Evolutionary conservation across 805 yeast species (phyloP), one percentile per base, ranked within the genome.

Genomic region (Kregervanrija pseudodelftensis): DNA sequence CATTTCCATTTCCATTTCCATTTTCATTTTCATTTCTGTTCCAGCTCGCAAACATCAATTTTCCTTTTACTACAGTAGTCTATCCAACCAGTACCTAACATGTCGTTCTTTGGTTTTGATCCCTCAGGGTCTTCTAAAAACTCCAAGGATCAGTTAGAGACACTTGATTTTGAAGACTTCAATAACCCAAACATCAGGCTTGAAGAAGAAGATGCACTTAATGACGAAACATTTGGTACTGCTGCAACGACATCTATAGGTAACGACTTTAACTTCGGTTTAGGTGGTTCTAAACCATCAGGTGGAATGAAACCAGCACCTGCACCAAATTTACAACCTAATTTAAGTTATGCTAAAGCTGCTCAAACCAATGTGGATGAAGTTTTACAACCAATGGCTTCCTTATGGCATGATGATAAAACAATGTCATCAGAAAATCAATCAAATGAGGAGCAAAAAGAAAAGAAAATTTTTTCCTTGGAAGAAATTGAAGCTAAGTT

Each of bases 401-500:
- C 87, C 2, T 59, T 83, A 40, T 83, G 90, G 90, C 74, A 73
- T 30, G 66, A 66, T 39, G 62, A 53, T 49, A 33, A 45, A 33
- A 40, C 41, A 17, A n/a, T 63, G 49, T 40, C 58, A 41, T 15
- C 61, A 38, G 48, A 55, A 43, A n/a, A 55, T 38, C 35, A 52
- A 30, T 10, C 48, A 17, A 11, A 46, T 32, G 39, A 45, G 37
- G 48, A 37, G 37, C 57, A 57, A 48, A 54, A 51, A 42, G 69
- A 70, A 53, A 74, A 22, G 28, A 22, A 73, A 54, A 72, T 82
- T 16, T 64, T 85, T 53, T 83, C 95, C 10, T 69, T 87, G 60
- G 91, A 85, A 60, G 95, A 89, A 55, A 76, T 89, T 51, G 96
- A 89, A 65, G 87, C 95, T 8, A 87, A 80, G 55, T 69, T 82